Base-by-base conservation (phyloP, 768 basidiomycete species). In the Crucibulum laeve region DNA sequence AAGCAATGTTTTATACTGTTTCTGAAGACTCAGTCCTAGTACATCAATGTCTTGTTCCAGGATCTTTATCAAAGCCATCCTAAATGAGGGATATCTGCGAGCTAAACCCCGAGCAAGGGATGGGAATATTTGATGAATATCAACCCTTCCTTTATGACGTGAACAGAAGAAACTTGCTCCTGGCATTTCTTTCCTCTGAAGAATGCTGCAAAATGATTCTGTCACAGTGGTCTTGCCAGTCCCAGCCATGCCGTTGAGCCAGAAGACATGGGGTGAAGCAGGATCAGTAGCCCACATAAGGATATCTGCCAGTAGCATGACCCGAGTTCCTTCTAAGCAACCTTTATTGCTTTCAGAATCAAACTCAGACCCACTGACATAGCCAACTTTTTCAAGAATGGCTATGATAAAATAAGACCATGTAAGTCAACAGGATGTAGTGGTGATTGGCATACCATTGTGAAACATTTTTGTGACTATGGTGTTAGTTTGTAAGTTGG, bases 281-380 rank as follows among this genome's bases (percentile, higher is more conserved):
- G 58, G 64, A 3, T 68, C 61, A 17, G 67, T 68, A 11, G 66
- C 71, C 26, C 50, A 60, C 4, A 23, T 22, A 25, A 43, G 38
- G 7, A 54, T 28, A 39, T 45, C 38, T 21, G 18, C 45, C 17
- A 53, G 47, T 17, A 55, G 21, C 3, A 42, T 22, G 19, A 35
- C 47, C 4, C 53, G 50, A 6, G 51, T 52, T 17, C 40, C 46
- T 3, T 33, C 28, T 28, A 48, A 38, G 34, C 51, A 54, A 15
- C 48, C 48, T 32, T 32, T 10, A 32, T 15, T 10, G 28, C 15
- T 15, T 32, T 32, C 28, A 10, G 11, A 15, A 15, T 32, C 15
- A 15, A 32, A 32, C 15, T 32, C 28, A 11, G 28, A 10, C 15
- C 28, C 28, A 11, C 11, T 15, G 15, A 32, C 28, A 10, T 32